Evolutionary conservation across 257 asterid species (phyloP).

Genomic region (Solanum sejunctum): DNA sequence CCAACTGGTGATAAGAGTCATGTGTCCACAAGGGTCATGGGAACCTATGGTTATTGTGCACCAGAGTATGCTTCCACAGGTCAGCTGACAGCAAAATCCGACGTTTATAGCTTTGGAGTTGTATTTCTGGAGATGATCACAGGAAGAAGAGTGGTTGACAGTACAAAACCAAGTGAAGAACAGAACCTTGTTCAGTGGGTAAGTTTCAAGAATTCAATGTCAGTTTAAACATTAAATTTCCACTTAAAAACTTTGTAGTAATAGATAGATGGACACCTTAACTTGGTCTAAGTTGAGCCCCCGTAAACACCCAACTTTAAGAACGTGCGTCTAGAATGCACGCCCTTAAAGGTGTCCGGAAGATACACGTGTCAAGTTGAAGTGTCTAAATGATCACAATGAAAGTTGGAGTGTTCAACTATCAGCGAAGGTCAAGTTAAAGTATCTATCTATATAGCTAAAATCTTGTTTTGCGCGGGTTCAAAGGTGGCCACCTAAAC

Average conservation of each 20-base stretch:
- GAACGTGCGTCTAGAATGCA: too few species aligned
- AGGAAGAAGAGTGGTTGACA: slow-evolving; percentile 41
- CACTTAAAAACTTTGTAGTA: not conserved
- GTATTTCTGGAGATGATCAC: slow-evolving; percentile 49
- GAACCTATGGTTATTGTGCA: slow-evolving; percentile 58
- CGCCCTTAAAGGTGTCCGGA: too few species aligned
- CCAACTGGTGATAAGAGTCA: slow-evolving; percentile 20
- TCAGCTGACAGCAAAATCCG: slow-evolving; percentile 31
- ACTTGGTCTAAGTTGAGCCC: not conserved
- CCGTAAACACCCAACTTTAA: not conserved
- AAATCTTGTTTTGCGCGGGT: too few species aligned
- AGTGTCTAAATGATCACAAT: too few species aligned
- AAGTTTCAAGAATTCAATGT: not conserved
- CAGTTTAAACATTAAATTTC: not conserved
- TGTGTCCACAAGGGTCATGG: slow-evolving; percentile 43
- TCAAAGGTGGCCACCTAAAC: not conserved
- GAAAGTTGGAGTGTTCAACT: too few species aligned
- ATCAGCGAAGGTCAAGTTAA: too few species aligned
- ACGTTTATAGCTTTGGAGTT: slow-evolving; percentile 51
- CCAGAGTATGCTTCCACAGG: slow-evolving; percentile 45
- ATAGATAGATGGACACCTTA: not conserved
- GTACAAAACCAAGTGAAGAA: slow-evolving; percentile 28
- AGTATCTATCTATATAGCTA: not conserved
- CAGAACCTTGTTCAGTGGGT: slow-evolving; percentile 48
- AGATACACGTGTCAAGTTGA: too few species aligned